Percentiles rank a stretch among this genome's conserved stretches.
These are phyloP conservation scores for Exophiala alcalophila DNA, from an alignment of 2,329 filamentous ascomycete species.

Conservation along the genomic window DNA sequence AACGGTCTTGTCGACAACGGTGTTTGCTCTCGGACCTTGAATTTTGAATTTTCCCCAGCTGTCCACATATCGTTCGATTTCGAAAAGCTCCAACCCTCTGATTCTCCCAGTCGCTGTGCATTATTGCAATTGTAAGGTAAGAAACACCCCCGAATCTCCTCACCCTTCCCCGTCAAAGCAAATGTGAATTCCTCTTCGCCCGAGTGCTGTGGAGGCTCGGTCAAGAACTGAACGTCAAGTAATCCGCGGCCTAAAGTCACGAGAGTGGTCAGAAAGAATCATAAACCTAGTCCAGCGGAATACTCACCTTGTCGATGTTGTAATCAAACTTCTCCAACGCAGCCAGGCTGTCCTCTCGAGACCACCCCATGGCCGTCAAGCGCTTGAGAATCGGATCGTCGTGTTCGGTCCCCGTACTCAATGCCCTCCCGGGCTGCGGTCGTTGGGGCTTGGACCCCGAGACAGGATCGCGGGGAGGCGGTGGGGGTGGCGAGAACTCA, in stretches of 20 bases:
- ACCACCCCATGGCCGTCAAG: constrained; percentile 84
- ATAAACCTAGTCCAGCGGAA: background rate
- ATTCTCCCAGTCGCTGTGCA: no score
- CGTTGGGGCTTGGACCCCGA: constrained; percentile 18
- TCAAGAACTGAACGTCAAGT: constrained; percentile 30
- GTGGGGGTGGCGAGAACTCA: constrained; percentile 3
- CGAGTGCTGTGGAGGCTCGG: background rate
- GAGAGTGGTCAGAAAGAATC: constrained; percentile 4
- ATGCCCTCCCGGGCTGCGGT: constrained; percentile 48
- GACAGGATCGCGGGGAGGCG: background rate
- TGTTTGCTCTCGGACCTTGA: no score
- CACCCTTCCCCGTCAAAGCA: no score
- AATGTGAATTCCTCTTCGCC: background rate
- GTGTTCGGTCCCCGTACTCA: constrained; percentile 72
- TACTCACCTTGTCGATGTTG: constrained; percentile 83
- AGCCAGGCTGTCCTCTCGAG: constrained; percentile 66
- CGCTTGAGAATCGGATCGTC: constrained; percentile 91
- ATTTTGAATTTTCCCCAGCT: no score
- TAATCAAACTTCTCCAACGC: constrained; percentile 95
- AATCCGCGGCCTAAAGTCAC: constrained; percentile 32
- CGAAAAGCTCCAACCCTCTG: no score
- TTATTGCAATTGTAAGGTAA: no score
- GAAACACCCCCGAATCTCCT: no score
- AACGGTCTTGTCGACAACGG: no score
- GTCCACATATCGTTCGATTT: no score